phyloP scores from a whole-genome alignment of 2,329 filamentous ascomycete species.

The Ilyonectria destructans region DNA sequence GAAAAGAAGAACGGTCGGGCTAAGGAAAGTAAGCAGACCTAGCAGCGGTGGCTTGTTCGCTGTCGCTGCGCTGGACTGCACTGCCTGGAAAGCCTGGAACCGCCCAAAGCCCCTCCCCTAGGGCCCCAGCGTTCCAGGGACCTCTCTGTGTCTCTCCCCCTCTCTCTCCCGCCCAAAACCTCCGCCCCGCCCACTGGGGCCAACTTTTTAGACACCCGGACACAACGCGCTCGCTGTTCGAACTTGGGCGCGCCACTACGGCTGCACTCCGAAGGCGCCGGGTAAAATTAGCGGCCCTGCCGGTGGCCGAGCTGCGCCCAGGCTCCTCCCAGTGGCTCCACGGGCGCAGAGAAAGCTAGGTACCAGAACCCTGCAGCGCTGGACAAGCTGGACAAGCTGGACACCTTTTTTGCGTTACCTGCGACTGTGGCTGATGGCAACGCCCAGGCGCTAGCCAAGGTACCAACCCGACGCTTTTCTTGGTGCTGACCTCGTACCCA shows the following conservation, averaged over 20 bases:
- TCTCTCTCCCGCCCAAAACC: not conserved
- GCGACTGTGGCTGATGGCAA: constrained; percentile 8
- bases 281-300: constrained; percentile 8
- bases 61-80: constrained; percentile 4
- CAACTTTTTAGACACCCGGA: not conserved
- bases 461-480: constrained; percentile 1
- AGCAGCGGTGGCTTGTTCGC: no score
- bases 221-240: not conserved
- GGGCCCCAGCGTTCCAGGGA: not conserved
- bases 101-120: not conserved
- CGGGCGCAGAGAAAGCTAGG: constrained; percentile 4
- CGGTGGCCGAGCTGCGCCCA: constrained; percentile 9
- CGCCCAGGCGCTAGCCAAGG: constrained; percentile 13
- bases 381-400: not conserved
- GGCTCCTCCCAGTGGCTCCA: not conserved
- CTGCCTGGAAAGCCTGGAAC: not conserved
- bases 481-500: constrained; percentile 9
- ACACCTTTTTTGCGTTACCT: not conserved
- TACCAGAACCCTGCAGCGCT: not conserved
- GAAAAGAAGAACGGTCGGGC: constrained; percentile 10
- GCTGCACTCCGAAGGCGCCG: not conserved
- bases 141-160: not conserved
- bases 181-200: not conserved
- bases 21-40: constrained; percentile 6
- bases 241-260: not conserved